Base-by-base conservation (phyloP, 2,329 filamentous ascomycete genomes). In the Cordyceps tenuipes region DNA sequence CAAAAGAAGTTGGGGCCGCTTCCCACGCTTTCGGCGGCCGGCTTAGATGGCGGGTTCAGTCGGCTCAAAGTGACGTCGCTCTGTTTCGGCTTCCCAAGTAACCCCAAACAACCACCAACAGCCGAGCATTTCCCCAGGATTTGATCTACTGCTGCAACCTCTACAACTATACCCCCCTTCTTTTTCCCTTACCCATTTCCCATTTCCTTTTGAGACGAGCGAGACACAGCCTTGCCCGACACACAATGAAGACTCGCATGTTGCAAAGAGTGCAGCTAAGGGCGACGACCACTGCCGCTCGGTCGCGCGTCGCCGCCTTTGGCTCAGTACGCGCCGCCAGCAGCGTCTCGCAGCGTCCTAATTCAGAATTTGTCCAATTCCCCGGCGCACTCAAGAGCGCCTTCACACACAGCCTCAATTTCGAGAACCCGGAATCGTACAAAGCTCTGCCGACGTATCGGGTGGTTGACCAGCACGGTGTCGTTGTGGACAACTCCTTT, bases 321-420 rank as follows among this genome's bases (percentile, higher is more conserved):
- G 61, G 66, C 54, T 59, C 66, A 19, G 59, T 69, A 57, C 75
- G 79, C 63, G 66, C 67, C 44, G 76, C 76, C 41, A 77, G 80
- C 69, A 78, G 77, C 63, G 72, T 84, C 61, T 83, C 82, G 5
- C 82, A 85, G 66, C 76, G 77, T 13, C 82, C 79, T 10, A 78
- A 83, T 61, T 78, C 82, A 1, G 76, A 77, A 54, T 78, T 78
- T 65, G 80, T 85, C 21, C 82, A 81, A n/a, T 99, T 99, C 66
- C 94, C 94, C 0, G 94, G 94, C n/a, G 94, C 94, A 0, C 80
- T 97, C 56, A 93, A 97, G 72, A 96, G 91, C 71, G 90, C 90
- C 63, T 99, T 99, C 74, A 96, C 90, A 5, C 87, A 83, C 64
- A 79, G 81, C 0, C 86, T 97, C 73, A 79, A 82, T 46, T 97